Evolutionary conservation across 805 yeast species (phyloP).

Genomic region (Starmerella bombi): DNA sequence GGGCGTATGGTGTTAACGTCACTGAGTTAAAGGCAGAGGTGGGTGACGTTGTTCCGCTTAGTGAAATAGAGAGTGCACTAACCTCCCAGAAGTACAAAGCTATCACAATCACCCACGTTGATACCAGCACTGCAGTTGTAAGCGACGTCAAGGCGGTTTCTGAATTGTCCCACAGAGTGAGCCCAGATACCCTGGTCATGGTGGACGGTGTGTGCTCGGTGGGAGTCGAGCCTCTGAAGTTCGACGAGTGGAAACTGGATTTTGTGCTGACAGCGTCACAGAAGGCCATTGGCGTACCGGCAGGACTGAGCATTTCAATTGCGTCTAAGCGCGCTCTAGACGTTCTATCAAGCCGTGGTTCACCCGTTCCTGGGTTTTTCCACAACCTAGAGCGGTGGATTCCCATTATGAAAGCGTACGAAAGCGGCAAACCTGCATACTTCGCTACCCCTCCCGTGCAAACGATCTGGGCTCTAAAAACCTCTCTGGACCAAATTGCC

Average conservation of each 20-base stretch:
- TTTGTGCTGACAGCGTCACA: constrained; percentile 85
- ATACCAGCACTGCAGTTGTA: constrained; percentile 91
- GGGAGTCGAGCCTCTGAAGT: constrained; percentile 74
- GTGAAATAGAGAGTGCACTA: constrained; percentile 44
- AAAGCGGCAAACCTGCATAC: constrained; percentile 63
- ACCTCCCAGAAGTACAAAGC: constrained; percentile 39
- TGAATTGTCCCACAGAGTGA: constrained; percentile 41
- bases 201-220: constrained; percentile 95
- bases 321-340: constrained; percentile 66
- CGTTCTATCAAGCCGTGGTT: constrained; percentile 40
- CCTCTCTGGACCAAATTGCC: constrained; percentile 54
- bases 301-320: constrained; percentile 72
- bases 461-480: constrained; percentile 65
- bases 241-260: constrained; percentile 83
- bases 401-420: constrained; percentile 79
- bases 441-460: constrained; percentile 97
- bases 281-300: constrained; percentile 89
- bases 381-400: constrained; percentile 72
- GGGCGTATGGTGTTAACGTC: constrained; percentile 61
- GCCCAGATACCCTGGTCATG: constrained; percentile 70
- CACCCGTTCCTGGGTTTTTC: constrained; percentile 39
- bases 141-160: constrained; percentile 55
- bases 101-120: constrained; percentile 86
- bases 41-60: constrained; percentile 56
- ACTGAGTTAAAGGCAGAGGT: constrained; percentile 57